phyloP scores from a whole-genome alignment of 2,329 filamentous ascomycete genomes.

The Uncinocarpus reesii region DNA sequence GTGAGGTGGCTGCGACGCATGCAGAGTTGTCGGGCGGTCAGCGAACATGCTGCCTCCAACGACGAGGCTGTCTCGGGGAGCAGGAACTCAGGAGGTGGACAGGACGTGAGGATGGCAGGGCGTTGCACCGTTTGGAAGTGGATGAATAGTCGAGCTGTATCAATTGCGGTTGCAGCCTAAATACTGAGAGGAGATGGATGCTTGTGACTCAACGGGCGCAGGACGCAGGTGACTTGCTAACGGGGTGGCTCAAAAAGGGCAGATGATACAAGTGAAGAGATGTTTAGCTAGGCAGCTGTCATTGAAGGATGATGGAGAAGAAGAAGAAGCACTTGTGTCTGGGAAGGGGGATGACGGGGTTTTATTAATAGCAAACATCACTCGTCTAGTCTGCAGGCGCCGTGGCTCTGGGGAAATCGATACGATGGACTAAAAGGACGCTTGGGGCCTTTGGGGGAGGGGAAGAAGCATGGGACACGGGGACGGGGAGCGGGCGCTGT shows the following conservation, averaged over 20 bases:
- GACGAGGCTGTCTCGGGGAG: background rate
- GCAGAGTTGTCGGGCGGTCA: slow-evolving; percentile 8
- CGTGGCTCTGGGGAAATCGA: background rate
- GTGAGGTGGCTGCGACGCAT: slow-evolving; percentile 22
- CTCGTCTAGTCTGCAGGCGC: background rate
- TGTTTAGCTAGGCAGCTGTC: background rate
- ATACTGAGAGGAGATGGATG: background rate
- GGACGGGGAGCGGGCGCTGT: too few species aligned
- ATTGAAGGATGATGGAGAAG: background rate
- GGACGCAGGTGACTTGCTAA: background rate
- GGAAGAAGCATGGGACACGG: too few species aligned
- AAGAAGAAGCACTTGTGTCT: background rate
- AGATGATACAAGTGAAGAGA: background rate
- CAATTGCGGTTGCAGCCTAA: background rate
- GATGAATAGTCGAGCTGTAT: background rate
- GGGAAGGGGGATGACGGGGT: background rate
- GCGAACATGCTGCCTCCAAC: slow-evolving; percentile 5
- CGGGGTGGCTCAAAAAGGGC: background rate
- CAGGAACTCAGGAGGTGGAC: too few species aligned
- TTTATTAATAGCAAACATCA: slow-evolving; percentile 2
- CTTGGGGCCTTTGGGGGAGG: background rate
- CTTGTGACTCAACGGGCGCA: background rate
- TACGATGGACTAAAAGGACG: background rate
- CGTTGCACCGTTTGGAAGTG: background rate
- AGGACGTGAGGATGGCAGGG: too few species aligned